phyloP scores from a whole-genome alignment of 148 eudicot species.

The Heliosperma pusillum region DNA sequence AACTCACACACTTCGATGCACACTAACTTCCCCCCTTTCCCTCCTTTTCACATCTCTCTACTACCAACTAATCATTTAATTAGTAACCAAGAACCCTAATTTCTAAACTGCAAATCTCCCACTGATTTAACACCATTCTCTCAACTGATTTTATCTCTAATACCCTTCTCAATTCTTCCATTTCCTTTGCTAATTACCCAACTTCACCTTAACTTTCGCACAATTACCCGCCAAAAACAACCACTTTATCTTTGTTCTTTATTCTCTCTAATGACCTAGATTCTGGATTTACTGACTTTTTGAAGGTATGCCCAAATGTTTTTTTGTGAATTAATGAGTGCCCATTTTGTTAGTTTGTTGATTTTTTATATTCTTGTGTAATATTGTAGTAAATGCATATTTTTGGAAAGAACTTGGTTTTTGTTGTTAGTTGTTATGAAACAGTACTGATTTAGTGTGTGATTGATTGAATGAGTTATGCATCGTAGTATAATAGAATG shows the following conservation, averaged over 20 bases:
- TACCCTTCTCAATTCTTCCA: not conserved
- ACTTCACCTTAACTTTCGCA: not conserved
- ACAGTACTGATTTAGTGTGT: not conserved
- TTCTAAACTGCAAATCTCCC: not conserved
- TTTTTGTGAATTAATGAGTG: not conserved
- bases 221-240: conserved; percentile 12
- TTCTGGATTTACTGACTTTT: not conserved
- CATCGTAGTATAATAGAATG: not conserved
- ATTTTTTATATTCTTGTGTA: not conserved
- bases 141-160: not conserved
- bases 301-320: conserved; percentile 22
- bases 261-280: not conserved
- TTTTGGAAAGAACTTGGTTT: not conserved
- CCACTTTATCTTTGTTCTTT: conserved; percentile 6
- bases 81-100: conserved; percentile 25
- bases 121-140: not conserved
- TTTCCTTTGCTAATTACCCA: not conserved
- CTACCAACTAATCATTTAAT: not conserved
- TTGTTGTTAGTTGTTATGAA: not conserved
- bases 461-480: not conserved
- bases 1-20: conserved; percentile 22
- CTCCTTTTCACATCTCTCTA: not conserved
- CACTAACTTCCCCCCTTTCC: not conserved
- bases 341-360: not conserved
- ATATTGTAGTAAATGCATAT: not conserved